Evolutionary conservation across 257 asterid species (phyloP).

Genomic region (Nicotiana attenuata): DNA sequence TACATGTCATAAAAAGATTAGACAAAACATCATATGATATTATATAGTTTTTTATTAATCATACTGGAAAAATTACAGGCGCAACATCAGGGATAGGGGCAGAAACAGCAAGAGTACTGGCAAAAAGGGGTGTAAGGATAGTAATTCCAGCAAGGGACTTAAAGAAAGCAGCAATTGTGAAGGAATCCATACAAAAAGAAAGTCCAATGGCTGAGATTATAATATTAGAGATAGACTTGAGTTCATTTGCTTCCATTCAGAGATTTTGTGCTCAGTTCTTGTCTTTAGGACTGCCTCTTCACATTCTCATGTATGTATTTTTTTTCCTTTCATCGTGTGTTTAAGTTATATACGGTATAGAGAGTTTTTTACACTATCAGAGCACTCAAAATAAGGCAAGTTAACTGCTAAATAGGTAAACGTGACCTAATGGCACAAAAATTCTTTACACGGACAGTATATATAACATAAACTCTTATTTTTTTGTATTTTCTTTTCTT

Average conservation of each 20-base stretch:
- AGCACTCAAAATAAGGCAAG: no score
- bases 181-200: constrained; percentile 50
- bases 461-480: background rate
- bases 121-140: constrained; percentile 69
- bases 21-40: background rate
- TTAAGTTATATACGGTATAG: no score
- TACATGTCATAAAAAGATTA: constrained; percentile 7
- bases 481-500: background rate
- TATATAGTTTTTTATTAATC: background rate
- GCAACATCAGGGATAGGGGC: constrained; percentile 94
- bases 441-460: no score
- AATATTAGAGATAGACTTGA: constrained; percentile 70
- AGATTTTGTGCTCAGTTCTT: constrained; percentile 72
- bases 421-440: no score
- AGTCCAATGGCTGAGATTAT: constrained; percentile 53
- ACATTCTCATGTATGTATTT: constrained; percentile 72
- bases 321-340: background rate
- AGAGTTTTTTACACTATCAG: no score
- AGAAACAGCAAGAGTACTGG: constrained; percentile 85
- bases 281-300: constrained; percentile 71
- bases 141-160: constrained; percentile 77
- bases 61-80: constrained; percentile 25
- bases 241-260: constrained; percentile 75
- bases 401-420: no score
- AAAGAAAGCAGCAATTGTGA: constrained; percentile 55